Base-by-base conservation (phyloP, 345 rosid species). In the Trapa bicornis region DNA sequence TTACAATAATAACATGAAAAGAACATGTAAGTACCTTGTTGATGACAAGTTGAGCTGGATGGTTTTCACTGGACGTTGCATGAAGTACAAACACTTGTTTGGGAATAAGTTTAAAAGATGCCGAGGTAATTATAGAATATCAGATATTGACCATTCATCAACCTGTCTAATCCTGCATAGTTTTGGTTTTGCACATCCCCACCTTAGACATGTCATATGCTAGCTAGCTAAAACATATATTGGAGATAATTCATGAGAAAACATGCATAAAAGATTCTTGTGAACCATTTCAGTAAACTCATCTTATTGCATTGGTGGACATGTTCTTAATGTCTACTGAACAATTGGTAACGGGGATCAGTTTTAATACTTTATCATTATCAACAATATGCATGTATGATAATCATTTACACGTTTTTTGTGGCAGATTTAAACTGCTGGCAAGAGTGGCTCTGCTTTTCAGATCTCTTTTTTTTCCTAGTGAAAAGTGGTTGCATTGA, bases 381-480 rank as follows among this genome's bases (percentile, higher is more conserved):
- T 29, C 1, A 38, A 58, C 33, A 58, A 60, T 72, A 47, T 62
- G 29, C 37, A 10, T 56, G 39, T 50, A 61, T 67, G 66, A 64
- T 68, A 57, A 78, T 74, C 61, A 37, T 74, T 68, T 67, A 60
- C 62, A 48, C 38, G 37, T 64, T 56, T 63, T 68, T 76, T 73
- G 62, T 65, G 75, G 86, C 97, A 94, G 99, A 91, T 65, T 70
- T 83, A 68, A 94, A 86, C 80, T 94, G 97, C 84, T 91, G 99
- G 99, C 96, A 85, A 75, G 99, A 94, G 69, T 94, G 99, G 99
- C 92, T 94, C 68, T 88, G 86, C 81, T 94, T 94, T 83, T 89
- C 97, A 67, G 99, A 94, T 76, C 80, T 89, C 47, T 89, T 86
- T 81, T 89, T 74, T 82, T 87, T 91, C 75, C 88, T 94, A 29